Evolutionary conservation across 1,284 basidiomycete genomes (phyloP).

Genomic region (Cerrena zonata): DNA sequence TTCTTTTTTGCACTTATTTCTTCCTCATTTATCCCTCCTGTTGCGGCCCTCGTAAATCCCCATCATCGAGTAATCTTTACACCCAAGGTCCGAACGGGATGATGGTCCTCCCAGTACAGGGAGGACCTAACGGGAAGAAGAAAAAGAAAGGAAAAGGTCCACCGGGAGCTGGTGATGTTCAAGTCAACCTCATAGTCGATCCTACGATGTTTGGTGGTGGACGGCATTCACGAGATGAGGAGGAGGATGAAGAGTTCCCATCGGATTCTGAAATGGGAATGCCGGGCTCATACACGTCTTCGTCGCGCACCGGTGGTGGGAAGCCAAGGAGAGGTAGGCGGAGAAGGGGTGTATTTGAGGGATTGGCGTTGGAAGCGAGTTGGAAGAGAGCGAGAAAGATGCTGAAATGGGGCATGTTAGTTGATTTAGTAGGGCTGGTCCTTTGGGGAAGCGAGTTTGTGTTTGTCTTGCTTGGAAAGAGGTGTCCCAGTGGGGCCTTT

Average conservation of each 20-base stretch:
- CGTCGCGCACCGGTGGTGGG: constrained; percentile 20
- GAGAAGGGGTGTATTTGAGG: constrained; percentile 50
- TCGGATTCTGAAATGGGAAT: constrained; percentile 25
- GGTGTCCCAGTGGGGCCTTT: constrained; percentile 55
- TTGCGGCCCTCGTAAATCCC: constrained; percentile 29
- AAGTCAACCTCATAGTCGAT: constrained; percentile 69
- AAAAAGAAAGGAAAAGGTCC: constrained; percentile 33
- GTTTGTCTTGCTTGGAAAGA: constrained; percentile 52
- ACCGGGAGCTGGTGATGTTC: constrained; percentile 38
- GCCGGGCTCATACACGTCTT: constrained; percentile 19
- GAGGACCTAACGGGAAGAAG: constrained; percentile 35
- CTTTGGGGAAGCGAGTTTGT: constrained; percentile 58
- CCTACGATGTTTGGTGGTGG: constrained; percentile 47
- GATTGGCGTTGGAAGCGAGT: constrained; percentile 56
- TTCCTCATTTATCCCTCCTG: constrained; percentile 58
- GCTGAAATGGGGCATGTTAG: constrained; percentile 45
- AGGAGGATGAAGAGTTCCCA: constrained; percentile 33
- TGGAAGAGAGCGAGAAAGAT: constrained; percentile 53
- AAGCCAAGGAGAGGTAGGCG: constrained; percentile 23
- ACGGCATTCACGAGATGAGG: constrained; percentile 22
- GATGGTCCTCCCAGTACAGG: constrained; percentile 60
- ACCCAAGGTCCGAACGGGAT: constrained; percentile 41
- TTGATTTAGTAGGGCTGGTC: constrained; percentile 46
- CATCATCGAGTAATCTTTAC: constrained; percentile 7
- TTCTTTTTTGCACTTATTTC: constrained; percentile 47